These are phyloP conservation scores for Colletotrichum sp. DNA, from an alignment of 2,329 filamentous ascomycete genomes.

Conservation along the genomic window DNA sequence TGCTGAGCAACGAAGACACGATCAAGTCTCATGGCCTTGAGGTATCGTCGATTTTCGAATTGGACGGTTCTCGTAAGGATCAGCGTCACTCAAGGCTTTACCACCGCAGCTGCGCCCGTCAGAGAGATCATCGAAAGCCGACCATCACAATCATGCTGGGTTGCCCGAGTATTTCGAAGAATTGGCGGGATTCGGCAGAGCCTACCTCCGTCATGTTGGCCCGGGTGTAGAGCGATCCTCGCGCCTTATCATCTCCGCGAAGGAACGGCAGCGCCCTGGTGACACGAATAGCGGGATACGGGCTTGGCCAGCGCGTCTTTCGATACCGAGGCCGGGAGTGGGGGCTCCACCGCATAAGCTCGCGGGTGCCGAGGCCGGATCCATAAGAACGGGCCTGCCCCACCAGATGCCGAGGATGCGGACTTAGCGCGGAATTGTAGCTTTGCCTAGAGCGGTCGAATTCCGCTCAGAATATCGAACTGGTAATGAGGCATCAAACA, in stretches of 20 bases:
- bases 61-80: fast-evolving
- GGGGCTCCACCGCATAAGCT: neutral
- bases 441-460: neutral
- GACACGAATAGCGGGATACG: neutral
- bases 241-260: neutral
- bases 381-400: neutral
- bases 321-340: conserved; percentile 1
- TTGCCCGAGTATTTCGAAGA: neutral
- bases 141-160: neutral
- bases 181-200: neutral
- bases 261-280: neutral
- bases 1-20: fast-evolving
- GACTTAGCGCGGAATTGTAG: neutral
- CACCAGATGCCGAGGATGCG: neutral
- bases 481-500: neutral
- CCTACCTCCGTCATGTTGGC: neutral
- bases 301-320: neutral
- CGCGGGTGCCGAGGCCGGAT: neutral
- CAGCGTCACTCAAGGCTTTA: neutral
- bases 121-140: neutral
- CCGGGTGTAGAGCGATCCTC: neutral
- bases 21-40: neutral
- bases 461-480: neutral
- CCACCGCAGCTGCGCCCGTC: fast-evolving
- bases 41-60: fast-evolving